Conservation (phyloP, 2,329 filamentous ascomycete species). For the Microcyclospora pomicola region DNA sequence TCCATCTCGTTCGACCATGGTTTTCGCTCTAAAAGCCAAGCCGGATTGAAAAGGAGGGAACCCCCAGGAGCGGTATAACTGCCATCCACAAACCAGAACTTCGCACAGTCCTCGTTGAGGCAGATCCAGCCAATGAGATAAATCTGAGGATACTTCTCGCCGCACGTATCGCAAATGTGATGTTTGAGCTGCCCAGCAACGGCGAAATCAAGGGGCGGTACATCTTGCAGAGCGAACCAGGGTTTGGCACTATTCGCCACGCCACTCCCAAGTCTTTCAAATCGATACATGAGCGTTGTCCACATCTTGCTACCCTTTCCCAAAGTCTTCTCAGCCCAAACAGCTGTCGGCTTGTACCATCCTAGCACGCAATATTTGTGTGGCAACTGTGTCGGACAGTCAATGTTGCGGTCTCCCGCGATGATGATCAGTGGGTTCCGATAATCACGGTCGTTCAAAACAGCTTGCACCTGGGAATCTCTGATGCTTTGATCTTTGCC, state of each 20-base stretch:
- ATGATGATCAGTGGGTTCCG: constrained; percentile 39
- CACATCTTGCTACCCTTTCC: constrained; percentile 18
- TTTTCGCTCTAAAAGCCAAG: constrained; percentile 44
- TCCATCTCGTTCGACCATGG: constrained; percentile 26
- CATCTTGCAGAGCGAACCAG: constrained; percentile 11
- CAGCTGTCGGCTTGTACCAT: constrained; percentile 53
- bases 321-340: constrained; percentile 50
- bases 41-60: constrained; percentile 37
- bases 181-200: constrained; percentile 12
- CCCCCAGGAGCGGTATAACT: constrained; percentile 17
- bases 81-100: constrained; percentile 39
- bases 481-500: constrained; percentile 33
- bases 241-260: no score
- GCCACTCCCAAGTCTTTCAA: constrained; percentile 46
- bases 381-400: constrained; percentile 37
- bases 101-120: constrained; percentile 35
- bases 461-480: constrained; percentile 22
- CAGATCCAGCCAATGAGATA: constrained; percentile 45
- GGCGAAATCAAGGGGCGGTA: constrained; percentile 20
- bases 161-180: constrained; percentile 23
- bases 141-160: constrained; percentile 21
- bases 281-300: constrained; percentile 42
- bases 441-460: constrained; percentile 34
- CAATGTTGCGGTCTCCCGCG: constrained; percentile 38
- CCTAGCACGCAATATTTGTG: constrained; percentile 52